phyloP scores from a whole-genome alignment of 257 asterid species.

The Phtheirospermum japonicum region DNA sequence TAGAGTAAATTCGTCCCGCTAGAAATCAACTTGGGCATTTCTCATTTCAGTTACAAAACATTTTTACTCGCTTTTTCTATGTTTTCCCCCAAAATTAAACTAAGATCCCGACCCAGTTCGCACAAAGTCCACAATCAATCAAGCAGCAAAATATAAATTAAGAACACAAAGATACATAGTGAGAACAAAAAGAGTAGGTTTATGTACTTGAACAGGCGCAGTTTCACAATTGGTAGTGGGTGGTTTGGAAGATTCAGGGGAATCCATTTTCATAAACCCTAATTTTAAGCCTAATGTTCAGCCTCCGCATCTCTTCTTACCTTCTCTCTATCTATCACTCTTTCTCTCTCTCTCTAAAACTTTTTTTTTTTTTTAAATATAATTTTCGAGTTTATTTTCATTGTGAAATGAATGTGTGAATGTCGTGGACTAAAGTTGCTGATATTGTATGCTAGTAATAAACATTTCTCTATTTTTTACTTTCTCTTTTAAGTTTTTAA shows the following conservation, averaged over 20 bases:
- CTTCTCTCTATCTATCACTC: conserved; percentile 21
- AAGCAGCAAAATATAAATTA: neutral
- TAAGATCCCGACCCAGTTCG: too few species aligned
- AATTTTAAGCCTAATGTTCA: conserved; percentile 26
- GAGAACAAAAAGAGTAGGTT: neutral
- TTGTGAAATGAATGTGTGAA: conserved; percentile 4
- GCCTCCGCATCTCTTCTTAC: conserved; percentile 25
- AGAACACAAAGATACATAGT: neutral
- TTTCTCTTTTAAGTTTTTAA: too few species aligned
- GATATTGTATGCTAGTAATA: conserved; percentile 6
- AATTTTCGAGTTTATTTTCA: neutral
- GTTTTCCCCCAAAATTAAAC: too few species aligned
- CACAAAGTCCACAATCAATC: neutral
- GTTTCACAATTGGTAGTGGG: conserved; percentile 1
- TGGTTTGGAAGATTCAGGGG: conserved; percentile 44
- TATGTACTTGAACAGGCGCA: conserved; percentile 22
- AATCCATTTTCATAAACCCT: conserved; percentile 48
- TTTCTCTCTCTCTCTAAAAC: neutral
- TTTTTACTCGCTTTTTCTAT: neutral
- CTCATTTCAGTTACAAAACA: neutral
- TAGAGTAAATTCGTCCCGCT: neutral
- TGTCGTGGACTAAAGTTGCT: neutral
- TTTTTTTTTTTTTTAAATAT: too few species aligned
- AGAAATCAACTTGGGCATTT: neutral
- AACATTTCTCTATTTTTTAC: neutral